phyloP scores from a whole-genome alignment of 345 rosid genomes.

The Euphorbia peplus region DNA sequence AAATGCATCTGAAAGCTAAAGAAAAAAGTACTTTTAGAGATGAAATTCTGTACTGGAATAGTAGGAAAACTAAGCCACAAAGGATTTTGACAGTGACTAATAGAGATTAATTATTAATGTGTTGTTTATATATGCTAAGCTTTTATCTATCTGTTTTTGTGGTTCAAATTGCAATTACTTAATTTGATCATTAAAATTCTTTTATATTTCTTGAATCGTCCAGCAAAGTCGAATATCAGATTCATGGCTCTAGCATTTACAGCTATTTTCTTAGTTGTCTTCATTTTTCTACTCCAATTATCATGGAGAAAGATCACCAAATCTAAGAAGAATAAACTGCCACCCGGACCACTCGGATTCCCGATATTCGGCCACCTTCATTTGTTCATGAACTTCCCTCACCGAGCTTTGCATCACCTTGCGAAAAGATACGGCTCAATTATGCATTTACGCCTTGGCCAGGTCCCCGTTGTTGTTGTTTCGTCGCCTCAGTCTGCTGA shows the following conservation, averaged over 20 bases:
- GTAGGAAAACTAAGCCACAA: too few species aligned
- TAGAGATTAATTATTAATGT: too few species aligned
- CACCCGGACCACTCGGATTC: slow-evolving; percentile 45
- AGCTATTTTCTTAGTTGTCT: background rate
- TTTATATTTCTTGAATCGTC: too few species aligned
- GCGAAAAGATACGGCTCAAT: slow-evolving; percentile 40
- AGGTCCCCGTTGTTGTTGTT: slow-evolving; percentile 27
- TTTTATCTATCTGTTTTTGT: too few species aligned
- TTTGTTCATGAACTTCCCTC: slow-evolving; percentile 31
- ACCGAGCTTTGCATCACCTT: slow-evolving; percentile 28
- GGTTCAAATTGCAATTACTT: too few species aligned
- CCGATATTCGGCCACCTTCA: slow-evolving; percentile 41
- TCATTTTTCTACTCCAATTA: slow-evolving; percentile 1
- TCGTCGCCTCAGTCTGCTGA: slow-evolving; percentile 44
- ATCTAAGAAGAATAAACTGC: slow-evolving; percentile 15
- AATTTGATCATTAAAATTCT: too few species aligned
- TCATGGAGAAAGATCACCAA: background rate
- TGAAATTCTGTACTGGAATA: too few species aligned
- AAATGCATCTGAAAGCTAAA: too few species aligned
- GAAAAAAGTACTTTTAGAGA: too few species aligned
- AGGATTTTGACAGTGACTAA: too few species aligned
- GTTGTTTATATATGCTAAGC: too few species aligned
- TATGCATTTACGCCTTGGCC: slow-evolving; percentile 35
- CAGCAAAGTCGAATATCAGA: too few species aligned
- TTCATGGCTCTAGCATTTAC: background rate